These are phyloP conservation scores for Tetracentron sinense DNA, from an alignment of 164 flowering plant species.

Conservation along the genomic window DNA sequence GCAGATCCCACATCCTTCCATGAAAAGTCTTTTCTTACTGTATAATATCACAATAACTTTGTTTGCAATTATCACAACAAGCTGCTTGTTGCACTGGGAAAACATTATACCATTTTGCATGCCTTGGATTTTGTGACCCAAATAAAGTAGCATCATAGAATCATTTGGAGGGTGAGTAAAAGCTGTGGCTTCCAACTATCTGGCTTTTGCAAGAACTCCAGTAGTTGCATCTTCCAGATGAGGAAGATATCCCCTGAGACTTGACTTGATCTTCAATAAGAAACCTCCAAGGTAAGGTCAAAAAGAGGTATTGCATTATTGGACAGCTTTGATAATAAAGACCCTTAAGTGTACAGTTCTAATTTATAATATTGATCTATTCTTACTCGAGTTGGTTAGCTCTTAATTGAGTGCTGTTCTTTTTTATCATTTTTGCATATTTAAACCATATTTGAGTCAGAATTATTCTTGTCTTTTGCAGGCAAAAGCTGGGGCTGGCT, in stretches of 20 bases:
- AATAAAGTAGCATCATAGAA: background rate
- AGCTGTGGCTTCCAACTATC: background rate
- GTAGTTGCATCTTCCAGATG: background rate
- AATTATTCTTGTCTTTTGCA: constrained; percentile 35
- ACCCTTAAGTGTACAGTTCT: too few species aligned
- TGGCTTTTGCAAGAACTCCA: background rate
- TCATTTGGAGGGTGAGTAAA: background rate
- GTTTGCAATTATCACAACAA: background rate
- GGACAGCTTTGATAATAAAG: too few species aligned
- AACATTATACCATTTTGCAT: background rate
- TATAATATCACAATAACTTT: background rate
- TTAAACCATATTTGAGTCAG: background rate
- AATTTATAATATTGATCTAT: background rate
- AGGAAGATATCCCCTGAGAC: background rate
- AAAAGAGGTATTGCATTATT: too few species aligned
- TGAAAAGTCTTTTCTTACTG: background rate
- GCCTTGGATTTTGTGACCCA: background rate
- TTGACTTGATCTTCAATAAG: too few species aligned
- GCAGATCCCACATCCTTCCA: background rate
- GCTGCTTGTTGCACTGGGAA: background rate
- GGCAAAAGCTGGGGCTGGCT: constrained; percentile 98
- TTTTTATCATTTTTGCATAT: background rate
- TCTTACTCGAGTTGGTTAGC: background rate
- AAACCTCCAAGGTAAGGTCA: too few species aligned
- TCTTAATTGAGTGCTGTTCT: background rate